A percentile compares a stretch with the other conserved stretches of the same genome.
Evolutionary conservation across 805 yeast genomes (phyloP).

Genomic region (Hanseniaspora singularis): DNA sequence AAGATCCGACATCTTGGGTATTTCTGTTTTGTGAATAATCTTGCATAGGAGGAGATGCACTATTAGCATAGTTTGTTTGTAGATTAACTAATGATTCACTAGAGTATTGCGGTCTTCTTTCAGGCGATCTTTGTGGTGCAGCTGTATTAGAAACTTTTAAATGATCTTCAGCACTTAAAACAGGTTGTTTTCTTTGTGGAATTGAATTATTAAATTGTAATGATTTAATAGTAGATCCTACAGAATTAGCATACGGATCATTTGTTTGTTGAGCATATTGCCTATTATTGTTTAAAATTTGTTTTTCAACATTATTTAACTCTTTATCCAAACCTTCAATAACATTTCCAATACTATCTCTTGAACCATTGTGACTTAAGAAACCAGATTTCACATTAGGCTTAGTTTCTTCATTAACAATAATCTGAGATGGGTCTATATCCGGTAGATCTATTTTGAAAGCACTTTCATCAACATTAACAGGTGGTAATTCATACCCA

Average conservation of each 20-base stretch:
- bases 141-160: neutral
- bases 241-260: slow-evolving; percentile 4
- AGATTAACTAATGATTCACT: too few relatives aligned
- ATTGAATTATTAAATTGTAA: slow-evolving; percentile 4
- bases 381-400: neutral
- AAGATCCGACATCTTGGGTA: too few relatives aligned
- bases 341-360: slow-evolving; percentile 5
- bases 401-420: slow-evolving; percentile 5
- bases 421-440: slow-evolving; percentile 15
- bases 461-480: slow-evolving; percentile 10
- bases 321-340: slow-evolving; percentile 10
- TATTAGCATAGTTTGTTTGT: too few relatives aligned
- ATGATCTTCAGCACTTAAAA: neutral
- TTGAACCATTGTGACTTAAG: neutral
- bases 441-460: slow-evolving; percentile 15
- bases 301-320: slow-evolving; percentile 6
- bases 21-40: too few relatives aligned
- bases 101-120: neutral
- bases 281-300: neutral
- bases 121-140: slow-evolving; percentile 13
- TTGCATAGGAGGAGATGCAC: too few relatives aligned
- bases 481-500: slow-evolving; percentile 9
- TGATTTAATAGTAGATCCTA: slow-evolving; percentile 3
- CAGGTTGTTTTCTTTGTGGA: neutral
- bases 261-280: neutral